Evolutionary conservation across 2,329 filamentous ascomycete species (phyloP), one percentile per base, ranked within the genome.

Genomic region (Phyllosticta ampelicida): DNA sequence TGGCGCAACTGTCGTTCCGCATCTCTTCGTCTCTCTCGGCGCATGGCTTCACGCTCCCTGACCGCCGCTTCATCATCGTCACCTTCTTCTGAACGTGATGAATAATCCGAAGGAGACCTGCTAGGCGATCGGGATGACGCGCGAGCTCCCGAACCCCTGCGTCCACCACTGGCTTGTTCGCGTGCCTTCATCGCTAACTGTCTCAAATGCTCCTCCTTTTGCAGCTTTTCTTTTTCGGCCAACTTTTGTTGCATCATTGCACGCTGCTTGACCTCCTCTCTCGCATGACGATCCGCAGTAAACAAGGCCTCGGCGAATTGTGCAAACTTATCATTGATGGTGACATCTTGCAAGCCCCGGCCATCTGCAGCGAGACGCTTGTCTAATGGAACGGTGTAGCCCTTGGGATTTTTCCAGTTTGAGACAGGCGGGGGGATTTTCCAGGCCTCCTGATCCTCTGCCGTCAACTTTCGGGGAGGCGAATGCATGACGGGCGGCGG

Each of bases 401-500:
- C 94, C 76, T 97, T 97, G 0, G 92, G 89, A 71, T 99, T 99
- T 81, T 99, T 99, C 94, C 94, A 99, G 73, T 97, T 97, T 19
- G 89, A 95, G 1, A 99, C 86, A 0, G 90, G 87, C 1, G 90
- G 89, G 0, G 84, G 84, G 29, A 89, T 96, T 68, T 86, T 90
- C 94, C 94, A 99, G 60, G 89, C 89, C 72, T 97, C 94, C 72
- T 97, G 92, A 66, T 99, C 94, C 71, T 96, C 91, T 5, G 92
- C 94, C 1, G 94, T 99, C 61, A 99, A 80, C 69, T 97, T 99
- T 62, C 94, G 80, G 0, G 94, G 91, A 13, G 94, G 94, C 2
- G 90, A 96, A 71, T 95, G 91, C 84, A 99, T 89, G 53, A 99
- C 84, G 1, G 94, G 94, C 16, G 94, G 89, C 1, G 94, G 94